Evolutionary conservation across 106 monocot species (phyloP).

Genomic region (Alisma plantagoaquatica): DNA sequence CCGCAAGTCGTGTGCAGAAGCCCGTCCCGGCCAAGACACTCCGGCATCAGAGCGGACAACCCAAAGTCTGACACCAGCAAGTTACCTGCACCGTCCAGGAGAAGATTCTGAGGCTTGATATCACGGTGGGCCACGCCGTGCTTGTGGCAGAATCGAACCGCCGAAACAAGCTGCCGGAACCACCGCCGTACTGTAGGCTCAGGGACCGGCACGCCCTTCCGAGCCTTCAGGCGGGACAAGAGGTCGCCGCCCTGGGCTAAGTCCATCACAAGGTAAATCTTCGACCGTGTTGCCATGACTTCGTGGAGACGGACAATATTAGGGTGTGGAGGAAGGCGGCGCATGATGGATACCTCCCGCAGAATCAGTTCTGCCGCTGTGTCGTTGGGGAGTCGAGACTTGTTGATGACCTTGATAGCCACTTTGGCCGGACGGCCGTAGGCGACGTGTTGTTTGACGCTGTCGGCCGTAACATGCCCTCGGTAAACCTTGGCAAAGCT

Average conservation of each 20-base stretch:
- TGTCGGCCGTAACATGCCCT: background rate
- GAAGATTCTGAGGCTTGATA: constrained; percentile 1
- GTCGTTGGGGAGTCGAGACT: background rate
- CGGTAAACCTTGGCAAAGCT: constrained; percentile 5
- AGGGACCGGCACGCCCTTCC: background rate
- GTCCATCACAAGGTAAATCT: constrained; percentile 10
- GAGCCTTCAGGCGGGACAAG: background rate
- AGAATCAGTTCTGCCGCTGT: background rate
- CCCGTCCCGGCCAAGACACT: background rate
- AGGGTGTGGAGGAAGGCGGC: background rate
- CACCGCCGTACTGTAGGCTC: background rate
- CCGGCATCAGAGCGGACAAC: constrained; percentile 3
- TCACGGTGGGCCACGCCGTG: constrained; percentile 1
- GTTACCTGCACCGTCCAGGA: background rate
- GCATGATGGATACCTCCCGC: constrained; percentile 3
- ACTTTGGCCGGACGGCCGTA: constrained; percentile 1
- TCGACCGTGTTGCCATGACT: constrained; percentile 1
- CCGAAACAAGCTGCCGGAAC: constrained; percentile 1
- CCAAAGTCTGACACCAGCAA: constrained; percentile 4
- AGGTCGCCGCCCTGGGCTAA: constrained; percentile 1
- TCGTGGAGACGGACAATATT: constrained; percentile 2
- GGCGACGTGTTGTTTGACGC: too few species aligned
- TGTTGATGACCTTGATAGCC: constrained; percentile 4
- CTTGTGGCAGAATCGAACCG: constrained; percentile 5
- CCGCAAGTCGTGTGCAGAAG: too few species aligned